phyloP scores from a whole-genome alignment of 2,329 filamentous ascomycete species.

The Coniella vitis region DNA sequence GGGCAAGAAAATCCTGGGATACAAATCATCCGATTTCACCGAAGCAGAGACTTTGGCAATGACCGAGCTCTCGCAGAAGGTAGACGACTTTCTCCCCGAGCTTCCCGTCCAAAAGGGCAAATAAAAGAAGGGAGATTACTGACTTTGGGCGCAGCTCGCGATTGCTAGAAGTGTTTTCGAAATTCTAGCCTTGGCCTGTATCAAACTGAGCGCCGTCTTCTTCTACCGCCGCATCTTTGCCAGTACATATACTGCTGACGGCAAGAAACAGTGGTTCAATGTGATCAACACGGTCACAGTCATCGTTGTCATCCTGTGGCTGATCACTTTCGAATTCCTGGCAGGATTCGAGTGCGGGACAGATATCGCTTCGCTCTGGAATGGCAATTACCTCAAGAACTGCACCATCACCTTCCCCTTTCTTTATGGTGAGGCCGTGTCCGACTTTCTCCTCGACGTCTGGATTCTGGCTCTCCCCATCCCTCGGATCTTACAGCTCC shows the following conservation, averaged over 20 bases:
- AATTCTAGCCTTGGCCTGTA: constrained; percentile 12
- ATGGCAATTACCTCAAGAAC: constrained; percentile 18
- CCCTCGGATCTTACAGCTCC: constrained; percentile 12
- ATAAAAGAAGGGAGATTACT: not conserved
- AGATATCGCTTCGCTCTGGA: constrained; percentile 20
- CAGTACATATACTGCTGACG: no score
- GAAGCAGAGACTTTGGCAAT: no score
- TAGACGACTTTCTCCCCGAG: not conserved
- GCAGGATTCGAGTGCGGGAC: constrained; percentile 20
- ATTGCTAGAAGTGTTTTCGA: constrained; percentile 11
- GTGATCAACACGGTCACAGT: constrained; percentile 10
- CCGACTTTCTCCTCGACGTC: constrained; percentile 19
- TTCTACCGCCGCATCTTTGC: constrained; percentile 20
- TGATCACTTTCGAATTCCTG: constrained; percentile 17
- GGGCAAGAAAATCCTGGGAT: no score
- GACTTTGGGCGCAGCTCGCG: constrained; percentile 5
- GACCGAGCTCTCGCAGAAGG: constrained; percentile 1
- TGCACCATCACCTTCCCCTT: constrained; percentile 19
- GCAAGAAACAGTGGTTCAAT: constrained; percentile 7
- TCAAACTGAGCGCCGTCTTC: constrained; percentile 18
- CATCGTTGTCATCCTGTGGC: constrained; percentile 16
- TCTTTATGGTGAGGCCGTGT: constrained; percentile 16
- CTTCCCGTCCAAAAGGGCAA: not conserved
- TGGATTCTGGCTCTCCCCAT: constrained; percentile 19
- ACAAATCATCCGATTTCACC: no score